Evolutionary conservation across 2,329 filamentous ascomycete species (phyloP).

Genomic region (Pleoardoris graminearum): DNA sequence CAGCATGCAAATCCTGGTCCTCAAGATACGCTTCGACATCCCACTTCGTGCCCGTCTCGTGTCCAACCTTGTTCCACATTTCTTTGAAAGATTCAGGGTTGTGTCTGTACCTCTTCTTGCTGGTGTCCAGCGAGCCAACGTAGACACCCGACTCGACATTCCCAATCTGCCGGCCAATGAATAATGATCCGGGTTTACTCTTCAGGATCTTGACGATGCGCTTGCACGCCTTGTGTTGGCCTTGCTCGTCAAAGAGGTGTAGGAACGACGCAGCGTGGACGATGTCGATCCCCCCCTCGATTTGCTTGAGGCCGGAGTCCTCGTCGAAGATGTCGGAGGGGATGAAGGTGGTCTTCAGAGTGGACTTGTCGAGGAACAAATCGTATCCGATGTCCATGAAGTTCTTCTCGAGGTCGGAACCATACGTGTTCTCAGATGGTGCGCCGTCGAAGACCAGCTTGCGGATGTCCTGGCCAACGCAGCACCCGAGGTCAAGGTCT

Average conservation of each 20-base stretch:
- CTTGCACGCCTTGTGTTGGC: constrained; percentile 44
- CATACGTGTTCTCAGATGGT: constrained; percentile 46
- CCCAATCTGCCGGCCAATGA: constrained; percentile 48
- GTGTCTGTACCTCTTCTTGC: constrained; percentile 40
- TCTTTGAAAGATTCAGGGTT: constrained; percentile 41
- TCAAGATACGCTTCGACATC: constrained; percentile 35
- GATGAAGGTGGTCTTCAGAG: constrained; percentile 56
- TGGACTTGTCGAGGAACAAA: constrained; percentile 42
- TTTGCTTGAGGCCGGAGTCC: constrained; percentile 34
- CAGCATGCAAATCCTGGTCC: constrained; percentile 22
- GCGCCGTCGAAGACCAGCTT: constrained; percentile 50
- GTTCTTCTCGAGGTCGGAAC: constrained; percentile 44
- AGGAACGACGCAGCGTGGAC: constrained; percentile 50
- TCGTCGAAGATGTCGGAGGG: constrained; percentile 53
- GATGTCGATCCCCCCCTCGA: constrained; percentile 49
- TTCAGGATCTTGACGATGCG: constrained; percentile 39
- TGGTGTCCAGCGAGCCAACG: constrained; percentile 17
- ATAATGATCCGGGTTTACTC: constrained; percentile 37
- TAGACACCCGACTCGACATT: constrained; percentile 33
- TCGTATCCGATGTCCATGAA: constrained; percentile 60
- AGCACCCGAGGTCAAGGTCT: constrained; percentile 37
- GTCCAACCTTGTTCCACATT: constrained; percentile 47
- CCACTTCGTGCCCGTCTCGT: constrained; percentile 44
- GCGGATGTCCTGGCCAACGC: constrained; percentile 48
- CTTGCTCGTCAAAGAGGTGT: constrained; percentile 49